Evolutionary conservation across 495 filamentous ascomycete genomes (phyloP), one percentile per base, ranked within the genome.

Genomic region (Filosporella fistucella): DNA sequence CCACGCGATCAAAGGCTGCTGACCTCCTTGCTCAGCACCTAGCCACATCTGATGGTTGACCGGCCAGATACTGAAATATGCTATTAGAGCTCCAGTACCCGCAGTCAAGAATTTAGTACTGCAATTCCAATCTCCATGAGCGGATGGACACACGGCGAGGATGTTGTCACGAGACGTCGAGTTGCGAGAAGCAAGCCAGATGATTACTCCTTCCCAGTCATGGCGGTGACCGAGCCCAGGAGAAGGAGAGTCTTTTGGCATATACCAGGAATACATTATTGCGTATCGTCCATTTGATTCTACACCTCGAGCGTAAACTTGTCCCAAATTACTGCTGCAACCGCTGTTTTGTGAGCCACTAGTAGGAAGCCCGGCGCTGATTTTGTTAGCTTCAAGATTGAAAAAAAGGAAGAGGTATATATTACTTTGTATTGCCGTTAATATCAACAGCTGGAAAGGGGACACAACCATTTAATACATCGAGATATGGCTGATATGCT

Each of bases 1-100:
- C 70, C 72, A 76, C 5, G 72, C 72, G 40, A 76, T 63, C 33
- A 78, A 45, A 7, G 73, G 73, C 62, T 76, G 72, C 21, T 62
- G 56, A 5, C 69, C 71, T 9, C 72, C 74, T n/a, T 68, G 60
- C 0, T 57, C 60, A 8, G 14, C 47, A 9, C 67, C 72, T 12
- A 74, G 47, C 17, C 67, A 68, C 23, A 64, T 57, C 38, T 65
- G 62, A 45, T 78, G 72, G 45, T 76, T 59, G 11, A 75, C 23
- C 10, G 72, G 70, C 68, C 68, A 74, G 14, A 57, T 51, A 23
- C 63, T 71, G 7, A 63, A 53, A 42, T 77, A 77, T 24, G 56
- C 55, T 47, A 76, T 72, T 47, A 68, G 39, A 13, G 74, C 57
- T n/a, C 62, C 41, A 3, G 64, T 61, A 1, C 62, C 68, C 24